A percentile compares a stretch with the other conserved stretches of the same genome.
Evolutionary conservation across 441 rosid genomes (phyloP).

Genomic region (Eruca vesicaria): DNA sequence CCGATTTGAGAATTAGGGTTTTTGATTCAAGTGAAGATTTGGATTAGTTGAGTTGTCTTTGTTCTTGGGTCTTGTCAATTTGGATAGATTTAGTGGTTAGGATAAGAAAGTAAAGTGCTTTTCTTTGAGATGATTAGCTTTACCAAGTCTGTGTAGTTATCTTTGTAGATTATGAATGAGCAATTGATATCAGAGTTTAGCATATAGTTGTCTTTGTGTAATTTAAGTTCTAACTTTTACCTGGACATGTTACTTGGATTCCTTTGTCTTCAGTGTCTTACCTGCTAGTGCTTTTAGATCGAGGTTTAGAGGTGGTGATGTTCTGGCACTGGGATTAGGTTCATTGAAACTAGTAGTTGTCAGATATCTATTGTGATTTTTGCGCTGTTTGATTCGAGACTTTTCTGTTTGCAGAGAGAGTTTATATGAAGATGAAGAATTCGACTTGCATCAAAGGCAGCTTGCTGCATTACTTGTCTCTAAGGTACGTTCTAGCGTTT

Average conservation of each 20-base stretch:
- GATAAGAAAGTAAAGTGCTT: background rate
- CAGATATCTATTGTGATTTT: background rate
- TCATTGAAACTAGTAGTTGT: background rate
- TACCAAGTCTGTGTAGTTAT: background rate
- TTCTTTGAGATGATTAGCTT: background rate
- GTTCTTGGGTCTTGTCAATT: conserved; percentile 7
- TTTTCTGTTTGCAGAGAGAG: conserved; percentile 64
- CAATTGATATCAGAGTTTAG: background rate
- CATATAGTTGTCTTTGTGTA: background rate
- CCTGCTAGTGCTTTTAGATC: background rate
- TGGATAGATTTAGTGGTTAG: conserved; percentile 5
- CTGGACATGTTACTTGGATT: background rate
- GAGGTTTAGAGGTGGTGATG: background rate
- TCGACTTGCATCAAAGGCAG: conserved; percentile 85
- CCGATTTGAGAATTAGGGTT: conserved; percentile 33
- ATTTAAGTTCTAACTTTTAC: background rate
- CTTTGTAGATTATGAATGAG: background rate
- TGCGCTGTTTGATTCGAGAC: background rate
- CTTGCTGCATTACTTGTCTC: conserved; percentile 95
- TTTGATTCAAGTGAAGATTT: background rate
- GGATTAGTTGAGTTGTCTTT: background rate
- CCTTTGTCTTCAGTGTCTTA: background rate
- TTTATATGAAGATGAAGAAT: conserved; percentile 93
- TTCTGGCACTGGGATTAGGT: background rate
- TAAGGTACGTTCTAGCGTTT: conserved; percentile 49